A percentile compares a stretch with the other conserved stretches of the same genome.
phyloP scores from a whole-genome alignment of 148 eudicot genomes.

The Silene conica region DNA sequence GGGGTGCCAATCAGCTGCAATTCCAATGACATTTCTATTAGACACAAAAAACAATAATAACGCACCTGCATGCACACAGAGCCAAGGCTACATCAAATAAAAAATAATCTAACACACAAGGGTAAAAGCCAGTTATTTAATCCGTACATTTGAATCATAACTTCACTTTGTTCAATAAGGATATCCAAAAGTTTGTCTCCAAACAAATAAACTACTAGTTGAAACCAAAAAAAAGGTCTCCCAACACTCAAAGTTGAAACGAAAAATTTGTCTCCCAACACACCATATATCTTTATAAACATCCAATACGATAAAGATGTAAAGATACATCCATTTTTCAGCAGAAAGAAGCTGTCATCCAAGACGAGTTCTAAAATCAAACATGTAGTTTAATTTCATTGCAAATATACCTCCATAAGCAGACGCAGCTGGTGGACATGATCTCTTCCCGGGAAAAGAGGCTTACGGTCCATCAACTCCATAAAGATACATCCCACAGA shows the following conservation, averaged over 20 bases:
- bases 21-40: slow-evolving; percentile 7
- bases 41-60: not conserved
- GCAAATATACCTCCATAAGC: slow-evolving; percentile 66
- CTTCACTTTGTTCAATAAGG: not conserved
- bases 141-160: not conserved
- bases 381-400: not conserved
- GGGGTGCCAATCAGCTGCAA: slow-evolving; percentile 92
- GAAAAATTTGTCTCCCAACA: too few species aligned
- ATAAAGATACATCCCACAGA: slow-evolving; percentile 96
- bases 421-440: slow-evolving; percentile 92
- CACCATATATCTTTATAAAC: not conserved
- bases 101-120: not conserved
- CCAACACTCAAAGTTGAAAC: not conserved
- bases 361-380: not conserved
- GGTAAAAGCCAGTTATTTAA: not conserved
- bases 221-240: too few species aligned
- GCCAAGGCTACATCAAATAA: not conserved
- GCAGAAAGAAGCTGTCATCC: not conserved
- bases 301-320: not conserved
- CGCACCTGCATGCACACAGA: not conserved
- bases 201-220: not conserved
- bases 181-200: not conserved
- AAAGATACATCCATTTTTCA: not conserved
- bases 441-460: slow-evolving; percentile 96
- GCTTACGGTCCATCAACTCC: slow-evolving; percentile 97